These are phyloP conservation scores for Prototheca stagnorum DNA, from an alignment of 163 green algal species.

Conservation along the genomic window DNA sequence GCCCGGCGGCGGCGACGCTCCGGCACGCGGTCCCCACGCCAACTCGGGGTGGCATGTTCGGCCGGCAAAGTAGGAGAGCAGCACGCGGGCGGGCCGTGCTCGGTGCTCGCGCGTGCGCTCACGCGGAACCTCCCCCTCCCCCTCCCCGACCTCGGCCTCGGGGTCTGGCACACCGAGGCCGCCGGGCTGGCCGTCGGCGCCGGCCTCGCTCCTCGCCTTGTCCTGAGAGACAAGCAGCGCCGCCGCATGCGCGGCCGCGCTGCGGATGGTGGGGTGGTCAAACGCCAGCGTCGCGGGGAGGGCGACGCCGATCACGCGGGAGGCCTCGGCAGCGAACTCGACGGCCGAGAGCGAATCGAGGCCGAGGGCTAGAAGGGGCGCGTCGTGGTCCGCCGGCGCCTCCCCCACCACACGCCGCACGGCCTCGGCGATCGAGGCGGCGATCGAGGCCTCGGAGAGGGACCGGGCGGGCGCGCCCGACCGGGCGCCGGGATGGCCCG, in stretches of 20 bases:
- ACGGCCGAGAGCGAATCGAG: conserved; percentile 66
- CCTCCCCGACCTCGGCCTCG: background rate
- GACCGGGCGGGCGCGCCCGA: no score
- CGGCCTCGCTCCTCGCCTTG: conserved; percentile 5
- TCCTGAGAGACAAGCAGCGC: background rate
- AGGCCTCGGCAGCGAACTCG: conserved; percentile 21
- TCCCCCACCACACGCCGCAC: no score
- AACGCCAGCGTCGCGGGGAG: conserved; percentile 23
- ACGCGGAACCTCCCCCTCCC: no score
- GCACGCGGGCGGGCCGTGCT: no score
- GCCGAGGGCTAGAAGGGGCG: conserved; percentile 68
- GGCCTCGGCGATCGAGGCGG: conserved; percentile 13
- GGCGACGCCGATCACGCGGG: conserved; percentile 13
- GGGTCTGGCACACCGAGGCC: background rate
- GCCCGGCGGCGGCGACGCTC: background rate
- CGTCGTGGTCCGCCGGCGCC: no score
- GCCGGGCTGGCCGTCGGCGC: no score
- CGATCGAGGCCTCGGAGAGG: background rate
- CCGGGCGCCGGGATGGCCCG: no score
- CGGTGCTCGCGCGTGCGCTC: no score
- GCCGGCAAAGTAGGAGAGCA: background rate
- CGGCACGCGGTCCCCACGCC: background rate
- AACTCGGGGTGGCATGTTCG: background rate
- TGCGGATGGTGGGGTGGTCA: conserved; percentile 23
- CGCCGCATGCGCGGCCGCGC: no score